Evolutionary conservation across 768 basidiomycete species (phyloP), one percentile per base, ranked within the genome.

Genomic region (Rhodotorula taiwanensis): DNA sequence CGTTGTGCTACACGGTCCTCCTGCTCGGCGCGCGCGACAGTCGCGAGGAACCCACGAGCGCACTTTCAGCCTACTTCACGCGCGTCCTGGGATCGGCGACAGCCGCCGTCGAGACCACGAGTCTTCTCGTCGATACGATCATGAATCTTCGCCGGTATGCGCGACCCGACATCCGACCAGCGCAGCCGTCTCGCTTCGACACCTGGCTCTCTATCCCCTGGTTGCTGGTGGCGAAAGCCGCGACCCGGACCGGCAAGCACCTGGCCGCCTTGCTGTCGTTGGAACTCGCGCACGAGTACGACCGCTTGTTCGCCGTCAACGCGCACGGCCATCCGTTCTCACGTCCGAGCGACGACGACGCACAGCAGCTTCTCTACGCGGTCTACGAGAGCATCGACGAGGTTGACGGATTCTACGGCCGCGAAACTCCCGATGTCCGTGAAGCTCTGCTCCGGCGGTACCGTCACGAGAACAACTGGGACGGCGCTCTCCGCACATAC

Each of bases 321-420:
- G 13, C 31, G 18, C 9, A n/a, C 15, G 44, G 68, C 7, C 51
- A 57, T 0, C 25, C 66, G 7, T 25, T 21, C 3, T 28, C 59
- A 25, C 42, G 25, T 14, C 28, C 27, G 27, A 28, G 10, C 31
- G 62, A 62, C 27, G 55, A 58, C 5, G 39, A 31, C 25, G 77
- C 80, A 2, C 88, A 90, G 68, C 79, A 86, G 60, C 79, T 93
- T 30, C 77, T 98, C 27, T 97, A 91, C 77, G 86, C 87, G 53
- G 90, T 98, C 53, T 99, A 98, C 72, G 84, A 85, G 57, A 87
- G 91, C 70, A 91, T 99, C 63, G 93, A 95, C 72, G 95, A 99
- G 74, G 93, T 93, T 0, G 95, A 99, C 71, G 92, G 95, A 3
- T 99, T 99, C 75, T 99, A 99, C 75, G 91, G 91, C 9, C 91